phyloP scores from a whole-genome alignment of 768 basidiomycete species.

The Rhizopogon roseolus region DNA sequence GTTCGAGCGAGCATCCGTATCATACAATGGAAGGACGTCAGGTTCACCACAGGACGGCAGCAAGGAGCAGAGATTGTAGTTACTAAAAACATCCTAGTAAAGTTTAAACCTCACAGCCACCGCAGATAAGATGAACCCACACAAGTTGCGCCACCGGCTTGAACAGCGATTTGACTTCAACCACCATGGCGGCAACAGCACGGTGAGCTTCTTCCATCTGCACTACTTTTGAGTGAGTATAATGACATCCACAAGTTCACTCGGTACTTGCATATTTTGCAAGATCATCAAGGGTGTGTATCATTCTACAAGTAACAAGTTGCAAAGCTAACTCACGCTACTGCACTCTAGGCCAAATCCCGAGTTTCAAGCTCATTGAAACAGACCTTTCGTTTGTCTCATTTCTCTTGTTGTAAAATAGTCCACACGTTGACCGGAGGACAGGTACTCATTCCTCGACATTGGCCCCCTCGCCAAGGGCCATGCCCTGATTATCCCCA shows the following conservation, averaged over 20 bases:
- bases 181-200: not conserved
- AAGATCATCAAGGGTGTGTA: constrained; percentile 83
- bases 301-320: not conserved
- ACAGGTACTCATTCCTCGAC: constrained; percentile 85
- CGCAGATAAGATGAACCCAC: too few relatives aligned
- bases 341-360: constrained; percentile 68
- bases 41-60: too few relatives aligned
- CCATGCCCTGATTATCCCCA: constrained; percentile 90
- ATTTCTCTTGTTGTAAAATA: not conserved
- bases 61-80: too few relatives aligned
- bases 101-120: too few relatives aligned
- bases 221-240: not conserved
- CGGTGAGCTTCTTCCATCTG: not conserved
- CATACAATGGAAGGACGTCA: too few relatives aligned
- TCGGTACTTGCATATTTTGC: constrained; percentile 84
- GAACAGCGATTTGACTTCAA: not conserved
- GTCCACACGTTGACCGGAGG: too few relatives aligned
- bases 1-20: too few relatives aligned
- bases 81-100: too few relatives aligned
- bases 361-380: constrained; percentile 80
- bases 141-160: too few relatives aligned
- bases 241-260: constrained; percentile 32
- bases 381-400: constrained; percentile 60
- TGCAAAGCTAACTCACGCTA: not conserved
- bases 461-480: constrained; percentile 88